These are phyloP conservation scores for Saturnispora sekii DNA, from an alignment of 805 yeast species.

Conservation along the genomic window DNA sequence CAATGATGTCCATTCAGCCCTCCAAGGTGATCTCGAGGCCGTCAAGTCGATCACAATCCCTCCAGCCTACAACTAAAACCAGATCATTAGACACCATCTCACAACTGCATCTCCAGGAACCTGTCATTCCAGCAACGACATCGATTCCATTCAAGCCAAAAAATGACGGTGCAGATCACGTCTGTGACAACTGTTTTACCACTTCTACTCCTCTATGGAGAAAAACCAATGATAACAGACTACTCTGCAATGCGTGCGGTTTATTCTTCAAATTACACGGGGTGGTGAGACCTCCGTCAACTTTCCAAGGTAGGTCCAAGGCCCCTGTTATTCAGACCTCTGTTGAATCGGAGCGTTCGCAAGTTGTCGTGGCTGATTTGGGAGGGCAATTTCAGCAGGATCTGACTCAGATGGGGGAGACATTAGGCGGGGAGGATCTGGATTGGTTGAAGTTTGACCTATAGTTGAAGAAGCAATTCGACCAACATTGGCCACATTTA, in stretches of 20 bases:
- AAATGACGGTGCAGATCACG: not conserved
- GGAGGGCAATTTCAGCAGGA: slow-evolving; percentile 15
- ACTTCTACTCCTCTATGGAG: slow-evolving; percentile 94
- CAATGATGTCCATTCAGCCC: too few species aligned
- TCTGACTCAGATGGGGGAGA: slow-evolving; percentile 26
- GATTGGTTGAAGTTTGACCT: slow-evolving; percentile 29
- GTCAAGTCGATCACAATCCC: not conserved
- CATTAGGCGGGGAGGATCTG: slow-evolving; percentile 26
- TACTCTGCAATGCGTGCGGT: slow-evolving; percentile 91
- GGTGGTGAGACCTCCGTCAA: slow-evolving; percentile 23
- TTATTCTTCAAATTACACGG: slow-evolving; percentile 84
- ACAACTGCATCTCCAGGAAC: not conserved
- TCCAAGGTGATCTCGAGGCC: too few species aligned
- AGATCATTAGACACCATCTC: not conserved
- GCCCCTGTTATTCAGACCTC: too few species aligned
- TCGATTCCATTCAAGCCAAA: slow-evolving; percentile 25
- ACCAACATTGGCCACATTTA: not conserved
- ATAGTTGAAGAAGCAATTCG: not conserved
- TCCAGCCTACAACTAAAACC: not conserved
- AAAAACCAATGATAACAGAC: slow-evolving; percentile 67
- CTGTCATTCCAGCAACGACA: slow-evolving; percentile 15
- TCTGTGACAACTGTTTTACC: slow-evolving; percentile 81
- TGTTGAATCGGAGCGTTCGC: too few species aligned
- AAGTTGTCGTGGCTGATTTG: slow-evolving; percentile 6
- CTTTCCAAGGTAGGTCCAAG: slow-evolving; percentile 4